Evolutionary conservation across 306 rosid species (phyloP).

Genomic region (Malus orientalis): DNA sequence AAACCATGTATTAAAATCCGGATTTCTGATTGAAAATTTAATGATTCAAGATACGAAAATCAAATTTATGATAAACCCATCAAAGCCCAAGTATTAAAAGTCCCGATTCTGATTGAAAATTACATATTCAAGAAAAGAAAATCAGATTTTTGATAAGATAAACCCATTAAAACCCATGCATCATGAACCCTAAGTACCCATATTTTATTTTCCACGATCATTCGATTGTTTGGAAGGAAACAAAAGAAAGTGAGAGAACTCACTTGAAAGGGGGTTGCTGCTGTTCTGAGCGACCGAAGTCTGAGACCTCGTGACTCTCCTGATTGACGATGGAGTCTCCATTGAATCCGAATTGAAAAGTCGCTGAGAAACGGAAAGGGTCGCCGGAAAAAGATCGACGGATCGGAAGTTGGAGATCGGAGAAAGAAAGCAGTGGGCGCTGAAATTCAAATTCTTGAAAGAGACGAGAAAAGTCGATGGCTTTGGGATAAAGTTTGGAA

Average conservation of each 20-base stretch:
- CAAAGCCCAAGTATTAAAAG: too few species aligned
- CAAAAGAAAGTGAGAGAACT: constrained; percentile 6
- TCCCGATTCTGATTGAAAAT: too few species aligned
- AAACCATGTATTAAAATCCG: background rate
- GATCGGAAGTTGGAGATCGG: background rate
- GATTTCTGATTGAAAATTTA: background rate
- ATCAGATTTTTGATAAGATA: background rate
- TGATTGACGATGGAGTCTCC: constrained; percentile 88
- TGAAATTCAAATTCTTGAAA: background rate
- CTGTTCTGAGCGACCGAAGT: constrained; percentile 14
- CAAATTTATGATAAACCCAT: background rate
- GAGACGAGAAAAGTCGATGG: background rate
- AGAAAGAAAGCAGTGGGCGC: background rate
- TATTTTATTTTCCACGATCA: background rate
- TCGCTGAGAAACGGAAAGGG: background rate
- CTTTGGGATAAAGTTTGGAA: background rate
- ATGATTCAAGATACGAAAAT: background rate
- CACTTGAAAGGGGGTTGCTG: constrained; percentile 53
- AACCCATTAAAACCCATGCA: background rate
- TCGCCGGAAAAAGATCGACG: background rate
- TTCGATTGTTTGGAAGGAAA: background rate
- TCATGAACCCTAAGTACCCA: background rate
- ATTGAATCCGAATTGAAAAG: constrained; percentile 25
- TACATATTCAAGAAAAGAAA: background rate
- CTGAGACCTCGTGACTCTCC: constrained; percentile 74